Evolutionary conservation across 1,139 yeast genomes (phyloP).

Genomic region (Hansenula sp.): DNA sequence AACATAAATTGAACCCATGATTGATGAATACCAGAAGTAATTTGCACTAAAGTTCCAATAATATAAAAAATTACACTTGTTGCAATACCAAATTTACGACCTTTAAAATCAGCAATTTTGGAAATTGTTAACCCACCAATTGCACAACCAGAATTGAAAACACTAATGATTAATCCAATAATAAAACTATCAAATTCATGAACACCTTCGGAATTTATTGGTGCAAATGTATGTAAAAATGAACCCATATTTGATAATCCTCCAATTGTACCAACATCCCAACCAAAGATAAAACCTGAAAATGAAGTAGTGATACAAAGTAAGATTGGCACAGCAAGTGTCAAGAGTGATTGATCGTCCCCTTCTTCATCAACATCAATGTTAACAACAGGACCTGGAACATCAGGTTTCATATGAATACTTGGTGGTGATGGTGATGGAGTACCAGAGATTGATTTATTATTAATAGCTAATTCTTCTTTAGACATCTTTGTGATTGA

Average conservation of each 20-base stretch:
- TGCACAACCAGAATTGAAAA: constrained; percentile 70
- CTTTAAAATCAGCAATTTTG: constrained; percentile 46
- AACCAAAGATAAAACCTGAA: constrained; percentile 70
- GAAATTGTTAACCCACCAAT: constrained; percentile 64
- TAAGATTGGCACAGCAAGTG: constrained; percentile 20
- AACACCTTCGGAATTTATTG: constrained; percentile 14
- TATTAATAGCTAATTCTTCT: too few relatives aligned
- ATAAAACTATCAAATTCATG: constrained; percentile 38
- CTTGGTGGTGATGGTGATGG: too few relatives aligned
- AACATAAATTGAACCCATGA: constrained; percentile 48
- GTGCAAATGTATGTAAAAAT: constrained; percentile 42
- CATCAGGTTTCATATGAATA: too few relatives aligned
- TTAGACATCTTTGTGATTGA: too few relatives aligned
- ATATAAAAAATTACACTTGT: constrained; percentile 42
- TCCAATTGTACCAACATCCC: constrained; percentile 73
- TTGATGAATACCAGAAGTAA: constrained; percentile 24
- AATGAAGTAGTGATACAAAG: constrained; percentile 39
- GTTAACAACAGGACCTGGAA: too few relatives aligned
- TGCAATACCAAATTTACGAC: constrained; percentile 48
- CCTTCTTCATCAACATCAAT: background rate
- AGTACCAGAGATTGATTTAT: too few relatives aligned
- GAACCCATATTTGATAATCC: constrained; percentile 58
- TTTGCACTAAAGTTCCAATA: constrained; percentile 44
- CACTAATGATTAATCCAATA: constrained; percentile 55
- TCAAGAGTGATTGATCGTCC: background rate